Evolutionary conservation across 2,329 filamentous ascomycete species (phyloP).

Genomic region (Cladosporium sp.): DNA sequence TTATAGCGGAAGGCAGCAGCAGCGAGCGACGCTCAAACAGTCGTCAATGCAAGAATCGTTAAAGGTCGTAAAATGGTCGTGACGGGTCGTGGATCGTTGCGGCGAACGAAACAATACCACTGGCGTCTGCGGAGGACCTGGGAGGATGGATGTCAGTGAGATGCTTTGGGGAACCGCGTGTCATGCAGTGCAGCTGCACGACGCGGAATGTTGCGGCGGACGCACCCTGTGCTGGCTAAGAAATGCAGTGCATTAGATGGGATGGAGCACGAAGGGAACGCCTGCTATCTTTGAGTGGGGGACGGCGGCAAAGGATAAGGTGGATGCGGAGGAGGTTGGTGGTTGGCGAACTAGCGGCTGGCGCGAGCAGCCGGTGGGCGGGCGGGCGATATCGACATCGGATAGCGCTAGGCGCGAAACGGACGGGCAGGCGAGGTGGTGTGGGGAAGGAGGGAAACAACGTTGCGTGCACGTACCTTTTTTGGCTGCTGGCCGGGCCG

Average conservation of each 20-base stretch:
- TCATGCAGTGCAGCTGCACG: slow-evolving; percentile 29
- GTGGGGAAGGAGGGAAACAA: slow-evolving; percentile 7
- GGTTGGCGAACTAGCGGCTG: slow-evolving; percentile 29
- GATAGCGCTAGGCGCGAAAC: slow-evolving; percentile 18
- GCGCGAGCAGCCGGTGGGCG: slow-evolving; percentile 11
- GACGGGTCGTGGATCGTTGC: slow-evolving; percentile 35
- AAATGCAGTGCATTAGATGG: slow-evolving; percentile 38
- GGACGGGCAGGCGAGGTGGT: slow-evolving; percentile 16
- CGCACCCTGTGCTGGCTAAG: slow-evolving; percentile 36
- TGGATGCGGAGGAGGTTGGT: slow-evolving; percentile 28
- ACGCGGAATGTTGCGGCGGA: slow-evolving; percentile 24
- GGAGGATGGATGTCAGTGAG: slow-evolving; percentile 13
- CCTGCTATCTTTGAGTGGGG: slow-evolving; percentile 29
- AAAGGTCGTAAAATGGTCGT: slow-evolving; percentile 36
- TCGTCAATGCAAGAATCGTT: slow-evolving; percentile 38
- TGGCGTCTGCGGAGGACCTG: slow-evolving; percentile 17
- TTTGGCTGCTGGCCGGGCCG: slow-evolving; percentile 8
- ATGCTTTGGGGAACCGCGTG: slow-evolving; percentile 16
- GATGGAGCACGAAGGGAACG: slow-evolving; percentile 31
- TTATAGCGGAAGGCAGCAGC: slow-evolving; percentile 19
- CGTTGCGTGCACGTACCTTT: slow-evolving; percentile 16
- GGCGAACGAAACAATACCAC: slow-evolving; percentile 30
- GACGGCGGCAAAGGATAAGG: slow-evolving; percentile 28
- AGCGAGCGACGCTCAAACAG: slow-evolving; percentile 32
- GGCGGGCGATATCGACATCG: slow-evolving; percentile 10